Percentiles rank a stretch among this genome's conserved stretches.
Conservation (phyloP, 2,329 filamentous ascomycete genomes). For the Niveomyces coronatus region DNA sequence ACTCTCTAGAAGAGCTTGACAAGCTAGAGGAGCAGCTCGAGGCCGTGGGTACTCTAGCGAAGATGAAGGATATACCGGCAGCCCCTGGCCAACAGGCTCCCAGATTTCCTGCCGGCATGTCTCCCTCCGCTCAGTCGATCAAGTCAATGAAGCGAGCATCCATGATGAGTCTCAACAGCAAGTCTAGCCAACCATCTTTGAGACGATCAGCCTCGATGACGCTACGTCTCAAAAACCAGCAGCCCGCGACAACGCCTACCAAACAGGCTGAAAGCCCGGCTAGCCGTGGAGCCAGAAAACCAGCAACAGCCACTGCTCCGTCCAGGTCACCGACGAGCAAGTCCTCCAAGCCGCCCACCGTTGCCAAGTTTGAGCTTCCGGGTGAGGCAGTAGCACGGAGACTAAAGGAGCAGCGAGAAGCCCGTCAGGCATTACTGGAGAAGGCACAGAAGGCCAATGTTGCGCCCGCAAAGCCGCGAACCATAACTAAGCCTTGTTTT, state of each 20-base stretch:
- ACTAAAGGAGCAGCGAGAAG: slow-evolving; percentile 48
- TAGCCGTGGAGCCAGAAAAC: not conserved
- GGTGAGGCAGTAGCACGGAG: slow-evolving; percentile 50
- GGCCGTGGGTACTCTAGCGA: slow-evolving; percentile 33
- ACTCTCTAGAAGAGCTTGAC: slow-evolving; percentile 53
- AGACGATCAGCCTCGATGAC: slow-evolving; percentile 34
- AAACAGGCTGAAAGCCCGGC: slow-evolving; percentile 5
- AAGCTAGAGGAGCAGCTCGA: slow-evolving; percentile 52
- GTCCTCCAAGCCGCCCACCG: slow-evolving; percentile 43
- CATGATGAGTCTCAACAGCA: slow-evolving; percentile 26
- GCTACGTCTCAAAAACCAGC: slow-evolving; percentile 20
- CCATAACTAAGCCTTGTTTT: slow-evolving; percentile 45
- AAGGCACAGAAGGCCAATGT: slow-evolving; percentile 24
- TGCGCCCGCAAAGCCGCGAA: slow-evolving; percentile 34
- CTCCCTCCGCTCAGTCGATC: slow-evolving; percentile 7
- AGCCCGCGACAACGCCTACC: slow-evolving; percentile 2
- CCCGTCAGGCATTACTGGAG: slow-evolving; percentile 32
- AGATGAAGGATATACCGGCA: slow-evolving; percentile 20
- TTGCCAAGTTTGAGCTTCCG: slow-evolving; percentile 50
- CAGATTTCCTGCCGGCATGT: slow-evolving; percentile 2
- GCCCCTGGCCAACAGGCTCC: slow-evolving; percentile 16
- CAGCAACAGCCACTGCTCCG: not conserved
- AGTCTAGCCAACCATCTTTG: slow-evolving; percentile 25
- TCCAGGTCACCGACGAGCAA: slow-evolving; percentile 21
- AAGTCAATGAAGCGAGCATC: slow-evolving; percentile 18